phyloP scores from a whole-genome alignment of 73 alveolate species.

The Blepharisma japonicum region DNA sequence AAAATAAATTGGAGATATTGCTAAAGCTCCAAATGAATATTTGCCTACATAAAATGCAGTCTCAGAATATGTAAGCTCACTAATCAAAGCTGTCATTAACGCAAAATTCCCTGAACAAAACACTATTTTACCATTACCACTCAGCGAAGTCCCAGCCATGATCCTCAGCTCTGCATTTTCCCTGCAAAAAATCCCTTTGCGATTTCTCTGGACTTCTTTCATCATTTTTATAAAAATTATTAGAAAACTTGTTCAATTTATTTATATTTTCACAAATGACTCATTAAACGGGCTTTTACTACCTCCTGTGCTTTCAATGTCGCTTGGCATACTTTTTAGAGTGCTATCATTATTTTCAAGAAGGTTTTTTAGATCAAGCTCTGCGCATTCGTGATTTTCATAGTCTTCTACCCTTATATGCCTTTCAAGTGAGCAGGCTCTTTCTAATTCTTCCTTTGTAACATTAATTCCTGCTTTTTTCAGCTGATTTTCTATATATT shows the following conservation, averaged over 20 bases:
- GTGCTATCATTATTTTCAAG: too few relatives aligned
- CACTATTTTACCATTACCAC: constrained; percentile 3
- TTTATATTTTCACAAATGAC: too few relatives aligned
- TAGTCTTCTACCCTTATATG: too few relatives aligned
- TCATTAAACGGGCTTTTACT: too few relatives aligned
- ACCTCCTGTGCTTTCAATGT: too few relatives aligned
- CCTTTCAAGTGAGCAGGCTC: background rate
- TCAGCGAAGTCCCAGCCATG: background rate
- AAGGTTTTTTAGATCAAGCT: too few relatives aligned
- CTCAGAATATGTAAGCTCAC: background rate
- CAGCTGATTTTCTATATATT: background rate
- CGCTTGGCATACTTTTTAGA: too few relatives aligned
- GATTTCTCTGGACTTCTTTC: too few relatives aligned
- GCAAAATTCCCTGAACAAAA: constrained; percentile 11
- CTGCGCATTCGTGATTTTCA: too few relatives aligned
- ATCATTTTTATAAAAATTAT: too few relatives aligned
- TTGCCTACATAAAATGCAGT: background rate
- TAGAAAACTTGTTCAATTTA: too few relatives aligned
- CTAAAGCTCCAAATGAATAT: background rate
- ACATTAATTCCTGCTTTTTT: background rate
- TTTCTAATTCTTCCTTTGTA: constrained; percentile 21
- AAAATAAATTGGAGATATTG: constrained; percentile 10
- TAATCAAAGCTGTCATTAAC: background rate
- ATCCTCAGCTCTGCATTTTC: background rate
- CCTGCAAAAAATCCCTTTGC: background rate